phyloP scores from a whole-genome alignment of 768 basidiomycete genomes.

The Mycena chlorophos region DNA sequence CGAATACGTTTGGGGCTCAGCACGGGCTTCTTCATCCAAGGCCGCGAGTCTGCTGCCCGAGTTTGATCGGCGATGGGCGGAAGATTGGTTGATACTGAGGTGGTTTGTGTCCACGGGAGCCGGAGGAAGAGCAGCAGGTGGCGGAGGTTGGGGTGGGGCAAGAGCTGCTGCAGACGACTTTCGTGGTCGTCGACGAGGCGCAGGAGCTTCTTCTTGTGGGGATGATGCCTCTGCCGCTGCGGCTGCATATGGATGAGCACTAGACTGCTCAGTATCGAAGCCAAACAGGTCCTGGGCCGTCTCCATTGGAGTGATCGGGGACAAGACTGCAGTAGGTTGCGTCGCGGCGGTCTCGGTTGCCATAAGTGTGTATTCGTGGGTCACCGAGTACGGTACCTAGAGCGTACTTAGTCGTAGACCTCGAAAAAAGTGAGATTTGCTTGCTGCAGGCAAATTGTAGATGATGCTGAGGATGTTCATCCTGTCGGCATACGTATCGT shows the following conservation, averaged over 20 bases:
- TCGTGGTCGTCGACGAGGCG: conserved; percentile 46
- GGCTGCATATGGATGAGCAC: conserved; percentile 54
- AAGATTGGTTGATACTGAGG: conserved; percentile 30
- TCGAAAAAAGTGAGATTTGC: too few species aligned
- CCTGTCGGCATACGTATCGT: conserved; percentile 92
- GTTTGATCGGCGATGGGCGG: conserved; percentile 52
- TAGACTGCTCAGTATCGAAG: conserved; percentile 31
- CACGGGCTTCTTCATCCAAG: conserved; percentile 62
- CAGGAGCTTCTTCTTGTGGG: conserved; percentile 41
- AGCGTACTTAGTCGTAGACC: too few species aligned
- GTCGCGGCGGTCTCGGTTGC: background rate
- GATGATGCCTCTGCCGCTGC: too few species aligned
- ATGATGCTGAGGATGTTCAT: conserved; percentile 91
- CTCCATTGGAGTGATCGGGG: background rate
- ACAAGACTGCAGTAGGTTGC: background rate
- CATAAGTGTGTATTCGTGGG: conserved; percentile 41
- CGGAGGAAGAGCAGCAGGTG: conserved; percentile 63
- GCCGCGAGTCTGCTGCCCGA: conserved; percentile 59
- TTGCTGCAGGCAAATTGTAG: conserved; percentile 81
- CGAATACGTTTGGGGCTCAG: conserved; percentile 26
- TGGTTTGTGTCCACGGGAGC: conserved; percentile 45
- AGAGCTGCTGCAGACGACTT: conserved; percentile 49
- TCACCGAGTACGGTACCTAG: conserved; percentile 66
- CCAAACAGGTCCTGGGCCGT: conserved; percentile 24
- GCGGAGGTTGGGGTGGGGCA: conserved; percentile 60